Evolutionary conservation across 208 protist species (phyloP).

Genomic region (Kentomonas sorsogonicus): DNA sequence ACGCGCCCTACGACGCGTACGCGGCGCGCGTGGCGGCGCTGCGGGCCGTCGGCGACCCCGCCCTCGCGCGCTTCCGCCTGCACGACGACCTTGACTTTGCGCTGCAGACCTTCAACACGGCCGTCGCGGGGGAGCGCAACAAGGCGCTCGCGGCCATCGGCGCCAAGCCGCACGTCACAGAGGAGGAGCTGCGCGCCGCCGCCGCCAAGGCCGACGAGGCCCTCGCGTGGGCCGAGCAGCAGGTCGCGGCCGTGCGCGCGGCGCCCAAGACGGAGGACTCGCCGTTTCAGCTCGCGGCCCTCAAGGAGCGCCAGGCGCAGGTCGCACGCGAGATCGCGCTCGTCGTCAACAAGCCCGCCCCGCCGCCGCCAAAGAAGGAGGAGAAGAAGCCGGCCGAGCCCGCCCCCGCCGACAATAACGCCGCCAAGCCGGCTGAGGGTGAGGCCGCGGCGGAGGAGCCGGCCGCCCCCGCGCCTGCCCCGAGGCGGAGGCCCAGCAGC

Average conservation of each 20-base stretch:
- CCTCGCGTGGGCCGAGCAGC: slow-evolving; percentile 39
- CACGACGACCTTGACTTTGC: slow-evolving; percentile 67
- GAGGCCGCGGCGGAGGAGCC: slow-evolving; percentile 3
- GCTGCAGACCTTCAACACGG: slow-evolving; percentile 30
- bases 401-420: slow-evolving; percentile 12
- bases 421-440: slow-evolving; percentile 7
- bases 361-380: slow-evolving; percentile 31
- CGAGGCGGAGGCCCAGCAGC: no score
- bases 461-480: no score
- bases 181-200: slow-evolving; percentile 64
- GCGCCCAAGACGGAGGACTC: slow-evolving; percentile 41
- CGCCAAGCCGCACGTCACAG: slow-evolving; percentile 66
- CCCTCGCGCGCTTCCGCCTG: slow-evolving; percentile 41
- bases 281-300: slow-evolving; percentile 21
- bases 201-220: slow-evolving; percentile 54
- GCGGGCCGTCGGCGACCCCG: slow-evolving; percentile 75
- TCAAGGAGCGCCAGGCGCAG: slow-evolving; percentile 35
- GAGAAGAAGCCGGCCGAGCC: slow-evolving; percentile 25
- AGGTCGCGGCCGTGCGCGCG: slow-evolving; percentile 34
- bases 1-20: slow-evolving; percentile 63
- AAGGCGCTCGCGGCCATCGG: slow-evolving; percentile 50
- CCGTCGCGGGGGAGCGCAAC: slow-evolving; percentile 30
- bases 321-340: slow-evolving; percentile 30
- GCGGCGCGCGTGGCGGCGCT: slow-evolving; percentile 58
- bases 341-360: slow-evolving; percentile 48